Percentiles rank a stretch among this genome's conserved stretches.
These are phyloP conservation scores for Hyphopichia buzzinii DNA, from an alignment of 1,139 yeast genomes.

Conservation along the genomic window DNA sequence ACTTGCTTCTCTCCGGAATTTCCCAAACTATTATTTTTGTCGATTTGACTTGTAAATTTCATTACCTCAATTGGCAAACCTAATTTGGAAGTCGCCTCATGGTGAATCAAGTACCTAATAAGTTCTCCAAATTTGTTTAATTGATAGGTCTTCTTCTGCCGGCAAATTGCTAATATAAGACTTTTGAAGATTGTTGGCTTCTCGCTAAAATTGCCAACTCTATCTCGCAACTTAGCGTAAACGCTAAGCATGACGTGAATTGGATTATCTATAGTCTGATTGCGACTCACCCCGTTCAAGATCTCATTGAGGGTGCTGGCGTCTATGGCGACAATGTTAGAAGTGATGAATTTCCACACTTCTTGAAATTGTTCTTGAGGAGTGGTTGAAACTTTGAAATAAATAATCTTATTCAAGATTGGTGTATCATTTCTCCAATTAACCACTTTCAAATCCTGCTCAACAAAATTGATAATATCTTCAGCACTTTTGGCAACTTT, in stretches of 20 bases:
- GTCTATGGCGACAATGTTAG: constrained; percentile 7
- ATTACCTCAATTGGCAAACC: constrained; percentile 21
- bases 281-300: constrained; percentile 12
- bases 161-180: constrained; percentile 11
- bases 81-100: constrained; percentile 20
- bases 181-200: constrained; percentile 13
- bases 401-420: constrained; percentile 29
- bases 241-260: constrained; percentile 14
- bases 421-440: constrained; percentile 32
- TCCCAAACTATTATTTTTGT: background rate
- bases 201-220: background rate
- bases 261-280: constrained; percentile 8
- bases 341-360: constrained; percentile 10
- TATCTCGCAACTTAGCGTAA: constrained; percentile 12
- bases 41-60: constrained; percentile 5
- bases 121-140: constrained; percentile 12
- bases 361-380: constrained; percentile 12
- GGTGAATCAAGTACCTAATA: constrained; percentile 24
- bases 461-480: constrained; percentile 34
- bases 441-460: constrained; percentile 27
- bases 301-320: constrained; percentile 15
- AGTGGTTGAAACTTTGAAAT: constrained; percentile 16
- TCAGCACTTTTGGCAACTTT: constrained; percentile 22
- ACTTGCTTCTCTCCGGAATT: constrained; percentile 7
- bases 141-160: constrained; percentile 5